Conservation (phyloP, 2,329 filamentous ascomycete species). For the Aureobasidium melanogenum region DNA sequence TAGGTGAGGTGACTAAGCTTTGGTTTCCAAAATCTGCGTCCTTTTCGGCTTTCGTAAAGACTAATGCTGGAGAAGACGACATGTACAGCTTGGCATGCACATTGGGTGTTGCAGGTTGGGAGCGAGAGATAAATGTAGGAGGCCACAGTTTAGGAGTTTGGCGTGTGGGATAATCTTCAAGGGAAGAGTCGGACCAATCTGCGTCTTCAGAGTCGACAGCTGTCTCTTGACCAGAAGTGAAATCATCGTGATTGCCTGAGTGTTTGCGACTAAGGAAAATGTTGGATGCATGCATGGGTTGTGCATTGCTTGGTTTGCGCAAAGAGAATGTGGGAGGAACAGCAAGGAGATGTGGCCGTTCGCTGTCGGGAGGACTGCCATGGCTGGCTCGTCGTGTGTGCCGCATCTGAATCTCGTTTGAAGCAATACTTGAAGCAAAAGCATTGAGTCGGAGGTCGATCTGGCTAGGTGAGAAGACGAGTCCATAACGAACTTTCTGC, state of each 20-base stretch:
- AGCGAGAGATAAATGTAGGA: conserved; percentile 21
- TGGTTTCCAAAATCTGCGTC: not conserved
- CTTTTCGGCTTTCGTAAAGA: conserved; percentile 2
- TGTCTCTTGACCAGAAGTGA: conserved; percentile 9
- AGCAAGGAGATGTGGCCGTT: not conserved
- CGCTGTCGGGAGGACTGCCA: conserved; percentile 4
- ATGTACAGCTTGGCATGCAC: conserved; percentile 13
- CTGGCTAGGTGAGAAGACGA: conserved; percentile 61
- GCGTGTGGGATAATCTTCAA: conserved; percentile 18
- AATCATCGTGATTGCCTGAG: not conserved
- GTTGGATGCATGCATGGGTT: not conserved
- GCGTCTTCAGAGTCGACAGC: conserved; percentile 19
- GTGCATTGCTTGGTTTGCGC: not conserved
- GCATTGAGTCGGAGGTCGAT: conserved; percentile 43
- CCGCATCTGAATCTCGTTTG: not conserved
- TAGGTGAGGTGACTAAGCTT: conserved; percentile 26
- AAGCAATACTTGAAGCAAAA: conserved; percentile 11
- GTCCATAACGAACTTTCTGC: conserved; percentile 55
- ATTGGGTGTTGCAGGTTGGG: conserved; percentile 23
- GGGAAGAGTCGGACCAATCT: conserved; percentile 25
- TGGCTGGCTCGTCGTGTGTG: conserved; percentile 3
- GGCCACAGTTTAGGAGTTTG: conserved; percentile 18
- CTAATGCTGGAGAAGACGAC: conserved; percentile 3
- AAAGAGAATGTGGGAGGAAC: not conserved
- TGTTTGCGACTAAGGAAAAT: not conserved